Percentiles rank a stretch among this genome's conserved stretches.
Conservation (phyloP, 2,329 filamentous ascomycete genomes). For the Exophiala sp. region DNA sequence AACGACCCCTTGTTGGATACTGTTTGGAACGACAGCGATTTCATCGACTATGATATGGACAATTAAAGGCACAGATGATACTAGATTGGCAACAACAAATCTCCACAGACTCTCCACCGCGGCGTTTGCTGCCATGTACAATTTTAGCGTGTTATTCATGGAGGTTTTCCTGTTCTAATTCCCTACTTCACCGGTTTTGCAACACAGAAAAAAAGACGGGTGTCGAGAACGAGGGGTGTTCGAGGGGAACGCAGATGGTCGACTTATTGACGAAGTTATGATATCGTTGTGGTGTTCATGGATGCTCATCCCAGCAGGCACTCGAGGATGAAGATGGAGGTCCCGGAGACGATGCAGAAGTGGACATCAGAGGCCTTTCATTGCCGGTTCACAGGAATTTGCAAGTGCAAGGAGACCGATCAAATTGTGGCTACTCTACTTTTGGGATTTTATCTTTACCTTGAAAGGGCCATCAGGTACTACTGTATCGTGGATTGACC, state of each 20-base stretch:
- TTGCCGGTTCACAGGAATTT: neutral
- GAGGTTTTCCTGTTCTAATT: conserved; percentile 8
- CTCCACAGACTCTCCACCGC: neutral
- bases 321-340: neutral
- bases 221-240: conserved; percentile 17
- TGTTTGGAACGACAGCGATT: conserved; percentile 18
- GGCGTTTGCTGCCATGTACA: neutral
- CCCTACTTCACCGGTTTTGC: conserved; percentile 25
- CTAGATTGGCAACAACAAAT: conserved; percentile 6
- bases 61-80: conserved; percentile 7
- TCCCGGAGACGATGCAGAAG: neutral
- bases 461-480: neutral
- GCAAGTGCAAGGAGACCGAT: neutral
- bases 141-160: conserved; percentile 3
- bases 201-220: conserved; percentile 20
- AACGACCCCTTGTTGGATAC: conserved; percentile 24
- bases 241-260: conserved; percentile 2
- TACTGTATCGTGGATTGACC: neutral
- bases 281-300: conserved; percentile 6
- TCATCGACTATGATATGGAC: conserved; percentile 23
- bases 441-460: neutral
- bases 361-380: neutral
- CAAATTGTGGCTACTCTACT: neutral
- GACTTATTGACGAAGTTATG: conserved; percentile 12
- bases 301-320: neutral